Conservation (phyloP, 805 yeast genomes). For the Brettanomyces sp. region DNA sequence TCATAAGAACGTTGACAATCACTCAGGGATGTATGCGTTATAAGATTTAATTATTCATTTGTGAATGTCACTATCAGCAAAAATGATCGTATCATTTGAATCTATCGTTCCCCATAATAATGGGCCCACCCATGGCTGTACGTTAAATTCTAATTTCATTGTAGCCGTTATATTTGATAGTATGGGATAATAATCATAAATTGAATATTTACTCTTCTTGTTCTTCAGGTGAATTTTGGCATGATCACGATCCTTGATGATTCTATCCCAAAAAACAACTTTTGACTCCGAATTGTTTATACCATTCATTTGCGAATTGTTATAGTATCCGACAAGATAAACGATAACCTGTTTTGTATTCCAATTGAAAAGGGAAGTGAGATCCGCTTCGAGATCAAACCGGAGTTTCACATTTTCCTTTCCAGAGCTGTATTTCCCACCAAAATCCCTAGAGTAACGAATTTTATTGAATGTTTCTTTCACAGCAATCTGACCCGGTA, state of each 20-base stretch:
- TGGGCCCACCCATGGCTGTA: constrained; percentile 87
- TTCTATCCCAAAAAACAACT: constrained; percentile 87
- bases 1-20: no score
- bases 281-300: constrained; percentile 27
- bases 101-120: constrained; percentile 55
- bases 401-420: constrained; percentile 67
- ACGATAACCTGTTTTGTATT: constrained; percentile 94
- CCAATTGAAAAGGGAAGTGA: constrained; percentile 83
- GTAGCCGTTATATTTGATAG: constrained; percentile 57
- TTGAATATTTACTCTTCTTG: constrained; percentile 64
- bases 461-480: constrained; percentile 15
- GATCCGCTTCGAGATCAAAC: constrained; percentile 70
- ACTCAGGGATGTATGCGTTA: no score
- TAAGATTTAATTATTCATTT: no score
- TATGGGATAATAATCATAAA: constrained; percentile 71
- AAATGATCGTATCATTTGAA: constrained; percentile 7
- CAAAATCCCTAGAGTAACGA: constrained; percentile 29
- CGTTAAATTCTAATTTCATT: constrained; percentile 75
- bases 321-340: constrained; percentile 74
- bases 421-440: constrained; percentile 54
- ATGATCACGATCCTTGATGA: constrained; percentile 47
- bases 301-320: constrained; percentile 1
- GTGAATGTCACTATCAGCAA: no score
- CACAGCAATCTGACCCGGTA: constrained; percentile 20
- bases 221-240: constrained; percentile 47